A percentile compares a stretch with the other conserved stretches of the same genome.
These are phyloP conservation scores for Pseudocercospora pini-densiflorae DNA, from an alignment of 2,329 filamentous ascomycete species.

Conservation along the genomic window DNA sequence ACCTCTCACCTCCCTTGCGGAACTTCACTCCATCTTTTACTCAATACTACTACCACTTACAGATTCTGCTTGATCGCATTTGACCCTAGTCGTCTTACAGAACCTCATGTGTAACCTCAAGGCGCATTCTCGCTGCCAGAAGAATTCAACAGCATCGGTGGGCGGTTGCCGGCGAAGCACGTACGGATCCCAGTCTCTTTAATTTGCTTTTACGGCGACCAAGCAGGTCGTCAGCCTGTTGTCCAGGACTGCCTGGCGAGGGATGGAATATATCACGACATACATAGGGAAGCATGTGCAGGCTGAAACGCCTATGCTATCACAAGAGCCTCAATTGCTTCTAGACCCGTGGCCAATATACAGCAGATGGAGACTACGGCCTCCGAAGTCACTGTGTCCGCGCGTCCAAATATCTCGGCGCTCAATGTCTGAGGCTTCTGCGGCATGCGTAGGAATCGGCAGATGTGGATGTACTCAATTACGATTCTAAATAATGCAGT, in stretches of 20 bases:
- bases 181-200: background rate
- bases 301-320: background rate
- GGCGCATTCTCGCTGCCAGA: background rate
- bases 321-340: background rate
- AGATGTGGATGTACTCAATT: background rate
- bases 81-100: background rate
- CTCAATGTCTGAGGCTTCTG: background rate
- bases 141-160: background rate
- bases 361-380: too few relatives aligned
- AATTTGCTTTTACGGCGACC: background rate
- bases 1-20: background rate
- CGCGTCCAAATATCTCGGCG: background rate
- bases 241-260: background rate
- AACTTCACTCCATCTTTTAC: conserved; percentile 1
- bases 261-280: background rate
- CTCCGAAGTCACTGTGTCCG: background rate
- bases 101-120: background rate
- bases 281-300: background rate
- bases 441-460: background rate
- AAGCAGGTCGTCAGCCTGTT: background rate
- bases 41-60: background rate
- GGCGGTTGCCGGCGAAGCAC: background rate
- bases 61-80: background rate
- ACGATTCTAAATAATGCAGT: background rate
- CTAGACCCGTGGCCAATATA: background rate